A percentile compares a stretch with the other conserved stretches of the same genome.
phyloP scores from a whole-genome alignment of 2,329 filamentous ascomycete species.

The Calonectria hongkongensis region DNA sequence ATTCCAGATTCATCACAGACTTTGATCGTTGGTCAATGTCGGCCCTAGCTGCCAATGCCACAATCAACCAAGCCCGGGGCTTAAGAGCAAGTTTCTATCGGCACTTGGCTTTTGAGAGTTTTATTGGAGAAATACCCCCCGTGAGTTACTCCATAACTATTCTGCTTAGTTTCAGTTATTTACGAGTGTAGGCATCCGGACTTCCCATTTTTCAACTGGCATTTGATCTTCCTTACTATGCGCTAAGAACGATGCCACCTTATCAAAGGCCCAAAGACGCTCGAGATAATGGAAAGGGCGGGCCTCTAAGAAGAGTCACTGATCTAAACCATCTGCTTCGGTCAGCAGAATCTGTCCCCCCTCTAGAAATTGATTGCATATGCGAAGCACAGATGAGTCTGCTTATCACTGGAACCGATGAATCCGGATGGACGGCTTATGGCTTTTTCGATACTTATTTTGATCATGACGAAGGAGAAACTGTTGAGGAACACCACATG shows the following conservation, averaged over 20 bases:
- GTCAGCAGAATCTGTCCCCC: neutral
- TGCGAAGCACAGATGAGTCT: slow-evolving; percentile 14
- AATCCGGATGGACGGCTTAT: neutral
- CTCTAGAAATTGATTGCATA: neutral
- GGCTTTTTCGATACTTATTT: slow-evolving; percentile 2
- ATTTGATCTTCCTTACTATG: slow-evolving; percentile 13
- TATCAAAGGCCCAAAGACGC: neutral
- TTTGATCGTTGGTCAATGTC: neutral
- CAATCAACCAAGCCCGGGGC: neutral
- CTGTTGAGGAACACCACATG: neutral
- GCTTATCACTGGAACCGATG: neutral
- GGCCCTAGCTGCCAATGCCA: neutral
- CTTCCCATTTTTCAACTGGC: neutral
- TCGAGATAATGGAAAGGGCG: neutral
- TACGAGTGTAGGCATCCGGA: neutral
- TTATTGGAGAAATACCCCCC: neutral
- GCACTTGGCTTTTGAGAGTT: neutral
- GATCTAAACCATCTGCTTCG: neutral
- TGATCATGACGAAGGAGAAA: neutral
- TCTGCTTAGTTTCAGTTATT: neutral
- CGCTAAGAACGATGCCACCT: neutral
- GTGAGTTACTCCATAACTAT: neutral
- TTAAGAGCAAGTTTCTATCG: neutral
- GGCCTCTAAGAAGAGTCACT: neutral
- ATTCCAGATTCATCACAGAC: neutral